Evolutionary conservation across 805 yeast genomes (phyloP), one percentile per base, ranked within the genome.

Genomic region (Pichia membranifaciens): DNA sequence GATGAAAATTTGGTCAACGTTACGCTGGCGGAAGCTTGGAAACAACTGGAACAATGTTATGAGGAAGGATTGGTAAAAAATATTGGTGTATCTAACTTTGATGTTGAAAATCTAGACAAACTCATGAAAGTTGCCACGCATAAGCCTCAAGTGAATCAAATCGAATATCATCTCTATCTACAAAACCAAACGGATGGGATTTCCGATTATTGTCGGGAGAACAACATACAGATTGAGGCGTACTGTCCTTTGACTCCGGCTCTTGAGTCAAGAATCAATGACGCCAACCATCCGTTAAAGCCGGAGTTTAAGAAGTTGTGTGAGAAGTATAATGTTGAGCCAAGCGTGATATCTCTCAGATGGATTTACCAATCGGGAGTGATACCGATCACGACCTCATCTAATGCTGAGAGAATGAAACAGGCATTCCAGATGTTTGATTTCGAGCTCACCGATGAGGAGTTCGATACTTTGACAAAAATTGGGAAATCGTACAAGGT

Each of bases 361-460:
- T 86, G 88, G 84, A 81, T 82, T 8, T 71, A 77, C 48, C 82
- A 81, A 59, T 65, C 65, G 17, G 85, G 84, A 16, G 74, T 82
- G 7, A 59, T 85, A 35, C 95, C 95, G 21, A 68, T 87, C 18
- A 87, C 96, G 5, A 85, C 93, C 12, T 78, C 89, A 2, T 72
- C 82, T 3, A 75, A 77, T 47, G 59, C 61, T 22, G 73, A 73
- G 43, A 75, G 95, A 61, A 71, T 84, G 51, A 58, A 65, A 49
- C 79, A 81, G 55, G 73, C 80, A 15, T 67, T 79, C 51, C 75
- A 76, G 16, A 65, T 82, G 31, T 79, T 78, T 53, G 72, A 71
- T 31, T 82, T 86, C 53, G 60, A 73, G 52, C 66, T 87, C 48
- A 64, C 71, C 3, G 56, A 64, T 1, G 78, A 66, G 1, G 93